Evolutionary conservation across 192 early-diverging fungal species (phyloP), one percentile per base, ranked within the genome.

Genomic region (Paraglomus occultum): DNA sequence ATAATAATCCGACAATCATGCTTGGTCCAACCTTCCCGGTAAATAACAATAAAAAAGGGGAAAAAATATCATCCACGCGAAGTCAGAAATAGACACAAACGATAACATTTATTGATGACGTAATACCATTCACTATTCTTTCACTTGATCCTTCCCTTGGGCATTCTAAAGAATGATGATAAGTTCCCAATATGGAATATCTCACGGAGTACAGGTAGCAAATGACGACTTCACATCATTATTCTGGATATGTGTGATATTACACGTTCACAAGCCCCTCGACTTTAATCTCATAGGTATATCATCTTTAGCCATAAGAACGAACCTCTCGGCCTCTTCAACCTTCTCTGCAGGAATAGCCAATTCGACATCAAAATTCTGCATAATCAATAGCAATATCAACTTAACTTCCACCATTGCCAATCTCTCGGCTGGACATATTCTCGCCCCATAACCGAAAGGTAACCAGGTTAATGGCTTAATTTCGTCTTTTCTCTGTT

Each of bases 231-330:
- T 23, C 20, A 54, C 54, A 57, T 57, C 54, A 15, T 57, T 23
- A n/a, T n/a, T n/a, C n/a, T n/a, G n/a, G n/a, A n/a, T 57, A 38
- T 38, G 12, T 38, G 11, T 6, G 54, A 23, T 57, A 38, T 38
- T 57, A 20, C 54, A 57, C 20, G 20, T 38, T 18, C 38, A 55
- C 38, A 55, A 15, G 15, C 42, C 11, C 47, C 59, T 62, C 47
- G 59, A 18, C 22, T 20, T 43, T 2, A 64, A 23, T 64, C 49
- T 64, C 8, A 64, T 23, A 5, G 49, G 8, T 38, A 64, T 43
- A 64, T 64, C 62, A 64, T 64, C 49, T 45, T 64, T 64, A 20
- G 62, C 18, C 45, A 64, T 64, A 18, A 23, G 11, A 31, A 23
- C 45, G 14, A 64, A 64, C 31, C 62, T 64, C 47, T 64, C 62